phyloP scores from a whole-genome alignment of 192 early-diverging fungal genomes.

The Umbelopsis vinacea region DNA sequence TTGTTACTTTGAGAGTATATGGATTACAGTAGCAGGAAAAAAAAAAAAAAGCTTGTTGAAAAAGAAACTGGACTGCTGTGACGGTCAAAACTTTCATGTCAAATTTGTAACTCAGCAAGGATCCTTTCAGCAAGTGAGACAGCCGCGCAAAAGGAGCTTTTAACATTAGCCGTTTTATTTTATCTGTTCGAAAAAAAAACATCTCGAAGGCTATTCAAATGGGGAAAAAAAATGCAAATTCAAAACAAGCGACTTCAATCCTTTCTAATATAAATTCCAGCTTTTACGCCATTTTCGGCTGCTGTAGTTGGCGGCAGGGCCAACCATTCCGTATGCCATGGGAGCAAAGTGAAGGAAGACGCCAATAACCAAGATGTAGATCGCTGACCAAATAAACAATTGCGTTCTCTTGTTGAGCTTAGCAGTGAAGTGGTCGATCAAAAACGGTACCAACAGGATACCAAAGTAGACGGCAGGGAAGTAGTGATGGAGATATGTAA shows the following conservation, averaged over 20 bases:
- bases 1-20: constrained; percentile 3
- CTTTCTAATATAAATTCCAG: constrained; percentile 72
- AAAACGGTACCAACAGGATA: constrained; percentile 75
- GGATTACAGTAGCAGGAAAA: neutral
- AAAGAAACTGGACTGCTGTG: constrained; percentile 10
- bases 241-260: neutral
- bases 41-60: constrained; percentile 1
- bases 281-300: constrained; percentile 71
- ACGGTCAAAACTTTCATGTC: neutral
- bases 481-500: constrained; percentile 96
- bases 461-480: constrained; percentile 96
- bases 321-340: constrained; percentile 82
- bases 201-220: neutral
- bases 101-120: no score
- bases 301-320: constrained; percentile 60
- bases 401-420: constrained; percentile 19
- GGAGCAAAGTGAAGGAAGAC: constrained; percentile 81
- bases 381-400: constrained; percentile 46
- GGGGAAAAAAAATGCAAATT: neutral
- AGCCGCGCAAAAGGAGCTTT: no score
- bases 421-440: constrained; percentile 73
- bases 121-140: no score
- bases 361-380: constrained; percentile 43
- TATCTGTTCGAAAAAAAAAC: neutral
- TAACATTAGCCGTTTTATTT: no score